Percentiles rank a stretch among this genome's conserved stretches.
Conservation (phyloP, 257 asterid species). For the Salvia miltiorrhiza region DNA sequence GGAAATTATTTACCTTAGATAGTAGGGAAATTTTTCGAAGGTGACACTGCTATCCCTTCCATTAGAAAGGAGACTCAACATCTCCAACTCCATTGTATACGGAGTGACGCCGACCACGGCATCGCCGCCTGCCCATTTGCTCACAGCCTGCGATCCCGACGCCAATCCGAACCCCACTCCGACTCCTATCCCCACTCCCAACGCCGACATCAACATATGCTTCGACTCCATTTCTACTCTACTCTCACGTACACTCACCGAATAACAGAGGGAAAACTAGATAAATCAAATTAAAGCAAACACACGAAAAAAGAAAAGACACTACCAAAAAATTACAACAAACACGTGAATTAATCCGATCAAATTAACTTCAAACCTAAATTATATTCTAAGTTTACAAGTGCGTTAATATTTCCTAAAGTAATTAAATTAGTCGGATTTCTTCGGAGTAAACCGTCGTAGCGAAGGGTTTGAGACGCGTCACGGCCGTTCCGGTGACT, state of each 20-base stretch:
- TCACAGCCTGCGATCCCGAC: constrained; percentile 58
- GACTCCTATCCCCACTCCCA: constrained; percentile 76
- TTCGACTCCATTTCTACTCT: constrained; percentile 64
- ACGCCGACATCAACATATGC: constrained; percentile 70
- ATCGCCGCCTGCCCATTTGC: constrained; percentile 45
- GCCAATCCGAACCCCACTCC: constrained; percentile 87
- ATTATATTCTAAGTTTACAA: background rate
- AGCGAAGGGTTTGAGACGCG: background rate
- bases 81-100: constrained; percentile 62
- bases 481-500: background rate
- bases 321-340: background rate
- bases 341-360: background rate
- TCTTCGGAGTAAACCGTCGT: background rate
- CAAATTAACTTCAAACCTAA: background rate
- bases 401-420: background rate
- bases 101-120: constrained; percentile 33
- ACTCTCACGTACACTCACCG: background rate
- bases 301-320: background rate
- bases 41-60: constrained; percentile 58
- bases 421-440: background rate
- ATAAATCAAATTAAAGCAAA: constrained; percentile 9
- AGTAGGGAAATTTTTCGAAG: constrained; percentile 77
- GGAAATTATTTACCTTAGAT: constrained; percentile 45
- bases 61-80: constrained; percentile 52
- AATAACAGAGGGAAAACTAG: background rate